Evolutionary conservation across 176 grass and related monocot genomes (phyloP), one percentile per base, ranked within the genome.

Genomic region (Ensete glaucum): DNA sequence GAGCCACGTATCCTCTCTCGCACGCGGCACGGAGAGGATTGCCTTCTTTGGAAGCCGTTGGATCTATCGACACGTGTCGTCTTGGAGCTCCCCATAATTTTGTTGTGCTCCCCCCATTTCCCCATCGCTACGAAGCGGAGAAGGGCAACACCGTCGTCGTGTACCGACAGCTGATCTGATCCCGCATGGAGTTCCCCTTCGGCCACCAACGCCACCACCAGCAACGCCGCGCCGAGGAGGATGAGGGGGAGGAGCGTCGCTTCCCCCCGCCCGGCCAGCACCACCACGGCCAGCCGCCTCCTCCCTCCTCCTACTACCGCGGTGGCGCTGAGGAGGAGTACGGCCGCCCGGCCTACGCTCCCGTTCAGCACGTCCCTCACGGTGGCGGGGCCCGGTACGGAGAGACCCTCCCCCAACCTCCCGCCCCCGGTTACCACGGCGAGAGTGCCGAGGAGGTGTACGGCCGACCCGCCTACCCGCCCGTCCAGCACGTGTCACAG

Each of bases 281-380:
- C 12, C 52, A 83, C 50, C 73, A 69, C 86, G 73, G 73, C 53
- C 81, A 29, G 67, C 62, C 83, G 77, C 86, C 88, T 82, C 58
- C 80, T 62, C 51, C 74, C 83, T 70, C 79, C 26, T 34, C 64
- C 13, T 67, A 26, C 64, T 67, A 53, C 0, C 23, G 50, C 20
- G 23, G 74, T 1, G 73, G 24, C 23, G 70, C 64, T 17, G 71
- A 9, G 2, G 74, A 84, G 23, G 54, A 76, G 72, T 81, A 87
- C 76, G 76, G 64, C 0, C 85, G 58, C 0, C 53, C 79, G 5
- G 48, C 1, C 49, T 66, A 4, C 52, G 52, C 51, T 24, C 71
- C 71, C 9, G 9, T 9, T 11, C 52, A 55, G 1, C 21, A 56
- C 52, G 21, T 16, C 13, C 19, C 69, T 2, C 20, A 72, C 50